Conservation (phyloP, 129 eudicot species). For the sunflower (Helianthus annuus) region HanXRQr2.0-SUNRISE NC_035438.2:36094377-36094876, state of each 20-base stretch:
- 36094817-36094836: not conserved
- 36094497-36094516: slow-evolving; percentile 29
- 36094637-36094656: slow-evolving; percentile 26
- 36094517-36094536: slow-evolving; percentile 34
- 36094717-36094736: slow-evolving; percentile 31
- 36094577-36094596: slow-evolving; percentile 68
- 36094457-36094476: slow-evolving; percentile 34
- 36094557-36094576: slow-evolving; percentile 61
- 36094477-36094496: slow-evolving; percentile 25
- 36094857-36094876: not conserved
- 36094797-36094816: slow-evolving; percentile 44
- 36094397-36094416: slow-evolving; percentile 53
- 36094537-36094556: slow-evolving; percentile 53
- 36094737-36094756: not conserved
- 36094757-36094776: slow-evolving; percentile 43
- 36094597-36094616: slow-evolving; percentile 7
- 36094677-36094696: slow-evolving; percentile 75
- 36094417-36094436: slow-evolving; percentile 43
- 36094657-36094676: slow-evolving; percentile 29
- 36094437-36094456: slow-evolving; percentile 64
- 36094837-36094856: too few relatives aligned
- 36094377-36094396: slow-evolving; percentile 69
- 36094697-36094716: slow-evolving; percentile 29
- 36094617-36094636: slow-evolving; percentile 13
- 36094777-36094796: slow-evolving; percentile 74